Evolutionary conservation across 371 early-diverging fungal genomes (phyloP), one percentile per base, ranked within the genome.

Genomic region (Apophysomyces sp.): DNA sequence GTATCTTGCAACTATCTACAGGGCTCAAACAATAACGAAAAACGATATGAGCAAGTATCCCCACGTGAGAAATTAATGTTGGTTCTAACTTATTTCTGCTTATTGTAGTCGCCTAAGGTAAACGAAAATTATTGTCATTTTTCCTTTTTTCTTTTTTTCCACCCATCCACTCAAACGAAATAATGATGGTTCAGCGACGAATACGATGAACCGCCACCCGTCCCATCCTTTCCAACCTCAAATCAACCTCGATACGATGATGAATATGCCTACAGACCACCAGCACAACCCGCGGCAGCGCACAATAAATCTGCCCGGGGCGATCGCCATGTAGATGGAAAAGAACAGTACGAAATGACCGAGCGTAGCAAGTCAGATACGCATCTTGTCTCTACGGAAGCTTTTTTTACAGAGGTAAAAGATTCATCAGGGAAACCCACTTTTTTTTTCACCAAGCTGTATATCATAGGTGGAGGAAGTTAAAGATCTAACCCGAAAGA

Each of bases 401-500:
- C 68, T 4, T 82, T 82, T 55, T 82, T 82, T 53, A 63, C 66
- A 54, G 82, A 78, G 66, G 82, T 81, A 71, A 27, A 12, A 26
- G 16, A 24, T 29, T 2, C 13, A 21, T 3, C 32, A 41, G 4
- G 1, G 11, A 27, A 36, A n/a, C 5, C 13, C 34, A 21, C 26
- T 18, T 32, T 24, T 27, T 30, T 30, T 30, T 15, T 18, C 21
- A 18, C 15, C 21, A 55, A 12, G 4, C 3, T 32, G 5, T 4
- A 32, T 63, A 16, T 18, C 49, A 18, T 69, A 91, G 91, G 80
- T 91, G 21, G 87, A 86, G 49, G 79, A 79, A 39, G 86, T 89
- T 28, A 86, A 88, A 63, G 90, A 91, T 11, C 63, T 85, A n/a
- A 86, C 89, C 49, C 73, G 80, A 53, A 66, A 71, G 24, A 81